phyloP scores from a whole-genome alignment of 805 yeast genomes.

The Barnettozyma sp. region DNA sequence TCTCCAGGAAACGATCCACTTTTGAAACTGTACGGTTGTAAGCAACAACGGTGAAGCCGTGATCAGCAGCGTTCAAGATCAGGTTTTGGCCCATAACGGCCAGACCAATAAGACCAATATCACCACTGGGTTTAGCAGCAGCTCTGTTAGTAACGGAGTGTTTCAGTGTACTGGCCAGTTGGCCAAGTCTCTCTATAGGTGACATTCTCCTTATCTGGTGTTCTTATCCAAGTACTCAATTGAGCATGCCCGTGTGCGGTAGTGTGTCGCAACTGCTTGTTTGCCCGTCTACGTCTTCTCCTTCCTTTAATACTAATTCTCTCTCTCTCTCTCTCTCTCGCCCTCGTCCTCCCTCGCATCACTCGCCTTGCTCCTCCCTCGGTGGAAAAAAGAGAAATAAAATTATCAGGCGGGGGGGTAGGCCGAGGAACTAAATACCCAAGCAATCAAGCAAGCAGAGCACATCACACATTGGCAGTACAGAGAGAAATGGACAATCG shows the following conservation, averaged over 20 bases:
- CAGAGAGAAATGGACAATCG: background rate
- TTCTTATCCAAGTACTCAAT: too few relatives aligned
- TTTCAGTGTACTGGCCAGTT: conserved; percentile 5
- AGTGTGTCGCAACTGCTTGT: too few relatives aligned
- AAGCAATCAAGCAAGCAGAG: too few relatives aligned
- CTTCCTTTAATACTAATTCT: background rate
- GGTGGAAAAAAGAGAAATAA: too few relatives aligned
- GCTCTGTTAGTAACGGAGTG: conserved; percentile 17
- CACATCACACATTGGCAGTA: too few relatives aligned
- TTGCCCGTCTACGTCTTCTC: too few relatives aligned
- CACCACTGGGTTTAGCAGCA: conserved; percentile 59
- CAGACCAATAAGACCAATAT: conserved; percentile 97
- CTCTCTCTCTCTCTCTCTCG: background rate
- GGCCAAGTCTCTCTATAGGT: conserved; percentile 12
- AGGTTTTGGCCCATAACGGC: conserved; percentile 99
- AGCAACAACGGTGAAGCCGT: conserved; percentile 96
- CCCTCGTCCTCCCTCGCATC: too few relatives aligned
- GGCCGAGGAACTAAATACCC: too few relatives aligned
- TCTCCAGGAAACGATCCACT: conserved; percentile 87
- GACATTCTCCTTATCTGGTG: background rate
- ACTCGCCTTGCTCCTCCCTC: too few relatives aligned
- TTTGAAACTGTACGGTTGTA: conserved; percentile 96
- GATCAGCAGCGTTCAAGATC: conserved; percentile 96
- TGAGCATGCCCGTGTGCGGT: too few relatives aligned
- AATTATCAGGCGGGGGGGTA: too few relatives aligned